Base-by-base conservation (phyloP, 2,329 filamentous ascomycete species). In the Triangularia verruculosa region DNA sequence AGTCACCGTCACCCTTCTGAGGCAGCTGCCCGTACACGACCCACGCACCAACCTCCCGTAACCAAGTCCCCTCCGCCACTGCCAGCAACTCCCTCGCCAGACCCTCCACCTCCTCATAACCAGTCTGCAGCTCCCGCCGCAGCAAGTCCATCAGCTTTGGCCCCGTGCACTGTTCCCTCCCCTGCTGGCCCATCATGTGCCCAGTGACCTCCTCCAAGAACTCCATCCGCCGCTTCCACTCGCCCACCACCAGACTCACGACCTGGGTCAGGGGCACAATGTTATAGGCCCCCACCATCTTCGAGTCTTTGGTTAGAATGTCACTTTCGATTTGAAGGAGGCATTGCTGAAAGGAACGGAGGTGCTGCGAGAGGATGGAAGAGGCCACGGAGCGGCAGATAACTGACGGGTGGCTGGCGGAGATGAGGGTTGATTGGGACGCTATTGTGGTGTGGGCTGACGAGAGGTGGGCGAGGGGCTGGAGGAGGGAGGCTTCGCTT, bases 231-330 rank as follows among this genome's bases (percentile, higher is more conserved):
- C 92, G 85, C 55, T 85, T 90, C 94, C 94, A 98, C 52, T 86
- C 89, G n/a, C 89, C 87, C 72, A 98, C 97, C 72, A 95, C 90
- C 39, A 47, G 20, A 4, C 84, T 85, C 27, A 96, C 87, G 20
- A 98, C 84, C 1, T 89, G 89, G 57, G 95, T 96, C 70, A 99
- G 78, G 2, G 95, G 94, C 22, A 98, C 94, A 66, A 97, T 96
- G 66, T 94, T 90, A 74, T 97, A 97, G 0, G 91, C 94, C 51
- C 94, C 94, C 1, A 98, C 94, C 64, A 91, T 86, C 6, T 81
- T 85, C 1, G 93, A 84, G 78, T 97, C 92, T 71, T 87, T 86
- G 54, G 82, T 84, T 58, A 98, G 78, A 25, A 99, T 90, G 12
- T 83, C 83, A 63, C 84, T 85, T 77, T 99, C 95, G 3, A 97